Conservation (phyloP, 2,329 filamentous ascomycete species). For the Fusarium continuum region DNA sequence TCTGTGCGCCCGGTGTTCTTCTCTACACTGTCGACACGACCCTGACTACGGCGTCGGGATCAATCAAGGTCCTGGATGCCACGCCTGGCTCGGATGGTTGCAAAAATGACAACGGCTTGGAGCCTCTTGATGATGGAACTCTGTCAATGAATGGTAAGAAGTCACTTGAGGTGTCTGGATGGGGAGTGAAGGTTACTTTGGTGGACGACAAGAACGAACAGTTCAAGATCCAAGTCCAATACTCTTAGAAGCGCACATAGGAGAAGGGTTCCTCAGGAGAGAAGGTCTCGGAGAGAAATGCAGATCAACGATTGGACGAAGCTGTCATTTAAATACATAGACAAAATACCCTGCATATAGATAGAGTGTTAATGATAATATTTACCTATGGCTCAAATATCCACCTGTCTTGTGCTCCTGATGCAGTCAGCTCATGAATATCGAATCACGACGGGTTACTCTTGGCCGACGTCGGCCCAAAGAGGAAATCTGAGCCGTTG, state of each 20-base stretch:
- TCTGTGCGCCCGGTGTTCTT: conserved; percentile 48
- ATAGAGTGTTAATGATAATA: no score
- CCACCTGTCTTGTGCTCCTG: no score
- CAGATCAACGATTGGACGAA: neutral
- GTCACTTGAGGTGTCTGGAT: conserved; percentile 15
- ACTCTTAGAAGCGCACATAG: neutral
- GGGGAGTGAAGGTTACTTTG: conserved; percentile 27
- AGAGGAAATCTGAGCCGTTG: neutral
- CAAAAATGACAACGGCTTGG: conserved; percentile 24
- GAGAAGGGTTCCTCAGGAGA: neutral
- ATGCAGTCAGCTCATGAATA: no score
- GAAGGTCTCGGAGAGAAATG: neutral
- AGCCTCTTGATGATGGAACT: conserved; percentile 47
- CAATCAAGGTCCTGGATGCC: conserved; percentile 46
- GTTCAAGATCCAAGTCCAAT: neutral
- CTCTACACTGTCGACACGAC: conserved; percentile 49
- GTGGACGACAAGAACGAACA: neutral
- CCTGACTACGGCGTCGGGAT: conserved; percentile 43
- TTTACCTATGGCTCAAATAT: no score
- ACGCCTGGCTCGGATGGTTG: conserved; percentile 46
- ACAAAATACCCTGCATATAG: neutral
- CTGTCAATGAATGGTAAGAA: conserved; percentile 24
- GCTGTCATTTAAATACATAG: no score
- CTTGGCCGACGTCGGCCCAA: neutral
- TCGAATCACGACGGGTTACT: neutral